Conservation (phyloP, 495 filamentous ascomycete species). For the Xylaria telfairii region DNA sequence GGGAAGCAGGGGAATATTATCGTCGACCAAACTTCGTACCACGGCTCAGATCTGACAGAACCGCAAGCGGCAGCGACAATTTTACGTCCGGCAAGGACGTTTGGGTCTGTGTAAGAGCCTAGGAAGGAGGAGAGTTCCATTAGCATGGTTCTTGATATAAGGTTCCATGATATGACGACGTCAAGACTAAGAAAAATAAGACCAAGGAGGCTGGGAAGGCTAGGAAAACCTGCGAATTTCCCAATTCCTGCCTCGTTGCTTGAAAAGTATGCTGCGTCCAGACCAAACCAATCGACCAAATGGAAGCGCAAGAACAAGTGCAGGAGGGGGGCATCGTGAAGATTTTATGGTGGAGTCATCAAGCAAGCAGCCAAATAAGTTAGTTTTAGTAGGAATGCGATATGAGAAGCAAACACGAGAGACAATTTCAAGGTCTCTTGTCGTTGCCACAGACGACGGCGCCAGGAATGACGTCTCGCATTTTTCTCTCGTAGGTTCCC, state of each 20-base stretch:
- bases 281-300: slow-evolving; percentile 1
- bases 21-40: slow-evolving; percentile 34
- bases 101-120: slow-evolving; percentile 35
- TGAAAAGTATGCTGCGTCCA: slow-evolving; percentile 2
- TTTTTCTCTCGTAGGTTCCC: slow-evolving; percentile 27
- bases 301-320: not conserved
- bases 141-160: slow-evolving; percentile 38
- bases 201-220: not conserved
- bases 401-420: slow-evolving; percentile 33
- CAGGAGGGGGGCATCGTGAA: slow-evolving; percentile 5
- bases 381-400: slow-evolving; percentile 36
- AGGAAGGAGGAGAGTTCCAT: slow-evolving; percentile 33
- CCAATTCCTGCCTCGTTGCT: not conserved
- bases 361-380: slow-evolving; percentile 27
- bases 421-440: slow-evolving; percentile 36
- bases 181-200: not conserved
- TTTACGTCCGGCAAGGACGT: slow-evolving; percentile 26
- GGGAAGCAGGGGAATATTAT: slow-evolving; percentile 39
- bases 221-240: not conserved
- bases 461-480: slow-evolving; percentile 32
- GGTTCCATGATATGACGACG: slow-evolving; percentile 36
- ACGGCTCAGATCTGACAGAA: slow-evolving; percentile 28
- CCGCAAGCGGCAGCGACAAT: slow-evolving; percentile 23
- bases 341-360: slow-evolving; percentile 28
- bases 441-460: slow-evolving; percentile 39